A percentile compares a stretch with the other conserved stretches of the same genome.
phyloP scores from a whole-genome alignment of 1,284 basidiomycete genomes.

The Ganoderma multipileum region DNA sequence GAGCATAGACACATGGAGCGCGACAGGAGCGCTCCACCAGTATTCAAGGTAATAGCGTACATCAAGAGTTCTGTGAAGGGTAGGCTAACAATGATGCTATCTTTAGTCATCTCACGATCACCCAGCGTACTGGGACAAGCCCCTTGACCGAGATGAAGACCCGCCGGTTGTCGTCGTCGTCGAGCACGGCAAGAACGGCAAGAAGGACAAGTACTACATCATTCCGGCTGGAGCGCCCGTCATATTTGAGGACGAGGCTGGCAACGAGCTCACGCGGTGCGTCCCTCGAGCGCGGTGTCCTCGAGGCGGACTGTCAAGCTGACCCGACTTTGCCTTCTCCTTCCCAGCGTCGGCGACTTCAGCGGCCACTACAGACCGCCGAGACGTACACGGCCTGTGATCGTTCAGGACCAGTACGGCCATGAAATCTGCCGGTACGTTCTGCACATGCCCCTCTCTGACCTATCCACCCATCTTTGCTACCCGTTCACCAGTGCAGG shows the following conservation, averaged over 20 bases:
- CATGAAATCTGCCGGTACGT: conserved; percentile 39
- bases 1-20: conserved; percentile 23
- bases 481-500: conserved; percentile 30
- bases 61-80: neutral
- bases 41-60: conserved; percentile 11
- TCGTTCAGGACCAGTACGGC: conserved; percentile 40
- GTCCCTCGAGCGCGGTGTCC: conserved; percentile 12
- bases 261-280: conserved; percentile 71
- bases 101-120: conserved; percentile 27
- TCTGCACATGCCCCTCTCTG: neutral
- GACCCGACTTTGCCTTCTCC: neutral
- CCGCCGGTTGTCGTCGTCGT: conserved; percentile 41
- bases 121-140: conserved; percentile 30
- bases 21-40: conserved; percentile 25
- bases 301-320: conserved; percentile 1
- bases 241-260: conserved; percentile 71
- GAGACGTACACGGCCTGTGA: conserved; percentile 36
- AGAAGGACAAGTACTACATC: conserved; percentile 61
- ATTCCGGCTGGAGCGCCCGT: conserved; percentile 70
- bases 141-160: conserved; percentile 32
- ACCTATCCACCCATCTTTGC: neutral
- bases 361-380: conserved; percentile 39
- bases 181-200: conserved; percentile 37
- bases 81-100: conserved; percentile 1
- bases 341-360: conserved; percentile 36